phyloP scores from a whole-genome alignment of 2,329 filamentous ascomycete species.

The Fusarium nurragi region DNA sequence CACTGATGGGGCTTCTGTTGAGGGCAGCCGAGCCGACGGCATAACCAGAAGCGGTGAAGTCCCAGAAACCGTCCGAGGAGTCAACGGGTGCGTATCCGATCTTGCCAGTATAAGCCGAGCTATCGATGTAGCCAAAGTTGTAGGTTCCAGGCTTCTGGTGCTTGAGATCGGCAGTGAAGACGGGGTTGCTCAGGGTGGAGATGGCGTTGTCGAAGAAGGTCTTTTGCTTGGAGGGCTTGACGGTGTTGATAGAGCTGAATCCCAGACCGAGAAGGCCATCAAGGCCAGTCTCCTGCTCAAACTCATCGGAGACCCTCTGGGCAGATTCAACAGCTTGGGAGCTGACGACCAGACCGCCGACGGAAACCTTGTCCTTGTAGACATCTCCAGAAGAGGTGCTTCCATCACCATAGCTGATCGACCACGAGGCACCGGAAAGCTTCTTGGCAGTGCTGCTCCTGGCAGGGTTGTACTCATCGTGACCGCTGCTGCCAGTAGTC shows the following conservation, averaged over 20 bases:
- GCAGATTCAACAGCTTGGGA: constrained; percentile 57
- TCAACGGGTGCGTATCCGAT: constrained; percentile 72
- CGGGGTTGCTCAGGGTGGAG: constrained; percentile 32
- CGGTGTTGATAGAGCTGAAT: constrained; percentile 56
- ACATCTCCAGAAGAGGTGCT: constrained; percentile 55
- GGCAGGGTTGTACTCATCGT: constrained; percentile 52
- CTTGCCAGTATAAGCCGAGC: constrained; percentile 67
- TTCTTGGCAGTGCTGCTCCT: constrained; percentile 52
- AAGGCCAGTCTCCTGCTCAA: constrained; percentile 50
- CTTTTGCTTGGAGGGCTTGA: constrained; percentile 52
- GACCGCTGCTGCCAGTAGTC: constrained; percentile 53
- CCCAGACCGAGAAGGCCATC: constrained; percentile 58
- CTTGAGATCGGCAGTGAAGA: constrained; percentile 77
- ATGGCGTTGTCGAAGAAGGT: constrained; percentile 55
- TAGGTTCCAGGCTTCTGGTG: constrained; percentile 67
- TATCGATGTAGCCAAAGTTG: constrained; percentile 78
- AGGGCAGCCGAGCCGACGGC: constrained; percentile 47
- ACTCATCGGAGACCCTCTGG: constrained; percentile 51
- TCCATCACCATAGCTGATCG: constrained; percentile 57
- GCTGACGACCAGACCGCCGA: constrained; percentile 53
- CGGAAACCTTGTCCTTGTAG: constrained; percentile 54
- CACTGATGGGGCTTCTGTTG: constrained; percentile 45
- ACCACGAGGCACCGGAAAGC: constrained; percentile 52
- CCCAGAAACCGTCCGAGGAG: constrained; percentile 69
- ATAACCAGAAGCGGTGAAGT: constrained; percentile 54